A percentile compares a stretch with the other conserved stretches of the same genome.
Conservation (phyloP, 257 asterid genomes). For the Ilex asprella region DNA sequence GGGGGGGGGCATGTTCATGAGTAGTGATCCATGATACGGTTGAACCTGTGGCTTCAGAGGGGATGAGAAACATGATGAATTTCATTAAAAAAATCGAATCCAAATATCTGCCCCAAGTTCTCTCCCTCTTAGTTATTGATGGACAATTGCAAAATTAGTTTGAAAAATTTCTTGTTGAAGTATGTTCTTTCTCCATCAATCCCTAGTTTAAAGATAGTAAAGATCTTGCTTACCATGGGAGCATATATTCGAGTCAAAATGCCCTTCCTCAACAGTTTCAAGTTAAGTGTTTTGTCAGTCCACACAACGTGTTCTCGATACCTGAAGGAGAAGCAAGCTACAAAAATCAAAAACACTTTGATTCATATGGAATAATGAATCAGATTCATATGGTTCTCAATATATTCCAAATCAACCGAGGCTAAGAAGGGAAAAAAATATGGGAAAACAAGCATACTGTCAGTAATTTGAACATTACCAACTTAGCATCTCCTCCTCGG, state of each 20-base stretch:
- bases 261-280: slow-evolving; percentile 91
- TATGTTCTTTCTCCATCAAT: background rate
- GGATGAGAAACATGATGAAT: background rate
- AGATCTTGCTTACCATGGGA: slow-evolving; percentile 71
- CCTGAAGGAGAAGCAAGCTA: slow-evolving; percentile 43
- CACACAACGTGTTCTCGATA: slow-evolving; percentile 92
- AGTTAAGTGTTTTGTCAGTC: slow-evolving; percentile 62
- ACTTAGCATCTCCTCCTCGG: slow-evolving; percentile 89
- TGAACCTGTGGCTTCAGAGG: background rate
- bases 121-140: background rate
- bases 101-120: too few species aligned
- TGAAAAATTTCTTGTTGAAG: too few species aligned
- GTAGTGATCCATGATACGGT: too few species aligned
- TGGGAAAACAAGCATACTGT: background rate
- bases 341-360: too few species aligned
- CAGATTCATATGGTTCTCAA: too few species aligned
- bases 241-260: slow-evolving; percentile 83
- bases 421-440: slow-evolving; percentile 4
- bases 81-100: background rate
- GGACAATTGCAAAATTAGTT: background rate
- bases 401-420: background rate
- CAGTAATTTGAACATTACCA: slow-evolving; percentile 42
- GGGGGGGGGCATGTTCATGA: too few species aligned
- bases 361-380: too few species aligned
- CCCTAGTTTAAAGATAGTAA: background rate